phyloP scores from a whole-genome alignment of 371 early-diverging fungal species.

The Dinochytrium kinnereticum region DNA sequence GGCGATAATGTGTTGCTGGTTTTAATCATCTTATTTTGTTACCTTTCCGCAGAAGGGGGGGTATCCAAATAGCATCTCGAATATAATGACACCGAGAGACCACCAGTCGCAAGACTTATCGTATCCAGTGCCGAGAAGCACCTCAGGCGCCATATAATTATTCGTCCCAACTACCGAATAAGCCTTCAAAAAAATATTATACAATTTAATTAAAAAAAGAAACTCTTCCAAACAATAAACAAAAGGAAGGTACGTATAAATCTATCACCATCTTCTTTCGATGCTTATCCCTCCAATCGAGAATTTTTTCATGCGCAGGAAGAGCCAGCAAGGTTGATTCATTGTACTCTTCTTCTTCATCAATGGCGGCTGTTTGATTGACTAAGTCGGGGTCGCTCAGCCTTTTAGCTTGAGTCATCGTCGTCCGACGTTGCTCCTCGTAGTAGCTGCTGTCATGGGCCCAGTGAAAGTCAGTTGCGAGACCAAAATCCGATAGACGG shows the following conservation, averaged over 20 bases:
- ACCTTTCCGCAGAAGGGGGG: constrained; percentile 56
- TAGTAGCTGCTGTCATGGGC: constrained; percentile 62
- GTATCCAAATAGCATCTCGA: constrained; percentile 72
- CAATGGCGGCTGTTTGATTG: not conserved
- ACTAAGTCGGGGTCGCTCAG: not conserved
- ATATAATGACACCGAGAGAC: constrained; percentile 74
- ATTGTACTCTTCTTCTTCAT: not conserved
- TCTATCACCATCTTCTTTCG: constrained; percentile 51
- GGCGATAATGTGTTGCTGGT: not conserved
- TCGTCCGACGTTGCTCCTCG: constrained; percentile 55
- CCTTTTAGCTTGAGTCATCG: constrained; percentile 45
- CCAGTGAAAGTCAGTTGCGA: constrained; percentile 80
- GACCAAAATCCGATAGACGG: constrained; percentile 99
- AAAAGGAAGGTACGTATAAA: not conserved
- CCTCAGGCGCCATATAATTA: constrained; percentile 84
- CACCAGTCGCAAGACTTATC: constrained; percentile 76
- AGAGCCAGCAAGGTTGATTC: constrained; percentile 14
- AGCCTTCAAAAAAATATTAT: constrained; percentile 46
- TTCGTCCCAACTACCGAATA: constrained; percentile 84
- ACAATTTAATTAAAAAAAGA: not conserved
- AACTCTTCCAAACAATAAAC: no score
- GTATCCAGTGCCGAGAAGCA: constrained; percentile 65
- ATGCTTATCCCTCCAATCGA: constrained; percentile 63
- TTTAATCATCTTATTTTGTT: not conserved
- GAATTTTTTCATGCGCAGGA: constrained; percentile 59